Evolutionary conservation across 2,329 filamentous ascomycete species (phyloP), one percentile per base, ranked within the genome.

Genomic region (Colletotrichum phormii): DNA sequence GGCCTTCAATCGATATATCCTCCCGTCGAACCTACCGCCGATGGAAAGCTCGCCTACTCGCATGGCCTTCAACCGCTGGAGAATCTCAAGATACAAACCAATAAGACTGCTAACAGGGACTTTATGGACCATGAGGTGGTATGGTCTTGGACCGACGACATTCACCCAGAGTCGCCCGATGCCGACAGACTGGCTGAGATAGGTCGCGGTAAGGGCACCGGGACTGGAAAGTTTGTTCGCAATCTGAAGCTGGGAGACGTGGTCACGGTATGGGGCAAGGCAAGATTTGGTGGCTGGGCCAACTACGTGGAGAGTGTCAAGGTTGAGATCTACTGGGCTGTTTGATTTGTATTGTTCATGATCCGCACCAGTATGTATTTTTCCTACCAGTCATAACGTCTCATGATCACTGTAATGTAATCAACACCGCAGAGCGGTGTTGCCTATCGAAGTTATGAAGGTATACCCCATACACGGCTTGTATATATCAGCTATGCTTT

Each of bases 251-350:
- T 90, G n/a, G 90, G 90, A 1, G 90, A 92, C 75, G 86, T 90
- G 22, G 80, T 92, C 12, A 91, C 89, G 0, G 77, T 92, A 1
- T 92, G 90, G 90, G 89, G 82, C 0, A 90, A 88, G 79, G 85
- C 89, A 2, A 85, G 90, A 71, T 92, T 89, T 67, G 79, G 77
- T 0, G 86, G 81, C 0, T 92, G 90, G 90, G 58, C 66, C 1
- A 92, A 92, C 73, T 64, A 80, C 13, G 78, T 91, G 11, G 78
- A 87, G 59, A 83, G 80, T 13, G 86, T 88, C 2, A 83, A 84
- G 78, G 80, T 92, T 35, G 87, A 89, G 70, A 83, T 92, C 31
- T 91, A 89, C 77, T 92, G 89, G 88, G 87, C 89, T 0, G 77
- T 79, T 73, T 89, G 78, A 82, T 7, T 12, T 4, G 33, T 3